Evolutionary conservation across 2,329 filamentous ascomycete genomes (phyloP).

Genomic region (Zopfia rhizophila): DNA sequence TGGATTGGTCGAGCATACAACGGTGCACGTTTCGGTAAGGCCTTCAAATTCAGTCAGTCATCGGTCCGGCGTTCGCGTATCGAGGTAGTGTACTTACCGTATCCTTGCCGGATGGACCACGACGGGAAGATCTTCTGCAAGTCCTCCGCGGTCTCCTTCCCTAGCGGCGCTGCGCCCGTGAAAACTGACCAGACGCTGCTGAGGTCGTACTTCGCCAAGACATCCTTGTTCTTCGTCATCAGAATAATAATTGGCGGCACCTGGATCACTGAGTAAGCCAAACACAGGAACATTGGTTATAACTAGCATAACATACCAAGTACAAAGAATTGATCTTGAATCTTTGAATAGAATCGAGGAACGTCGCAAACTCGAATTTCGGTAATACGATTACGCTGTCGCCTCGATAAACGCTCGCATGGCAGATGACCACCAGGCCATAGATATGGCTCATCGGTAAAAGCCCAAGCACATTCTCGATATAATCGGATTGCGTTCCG

Average conservation of each 20-base stretch:
- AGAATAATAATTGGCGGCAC: constrained; percentile 85
- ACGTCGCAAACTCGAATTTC: constrained; percentile 77
- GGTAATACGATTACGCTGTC: constrained; percentile 78
- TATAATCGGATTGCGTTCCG: constrained; percentile 56
- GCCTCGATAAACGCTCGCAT: constrained; percentile 73
- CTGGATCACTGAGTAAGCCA: constrained; percentile 48
- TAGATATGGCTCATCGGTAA: constrained; percentile 87
- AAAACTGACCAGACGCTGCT: constrained; percentile 73
- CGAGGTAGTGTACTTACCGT: constrained; percentile 70
- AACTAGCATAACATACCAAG: constrained; percentile 63
- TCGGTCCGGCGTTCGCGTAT: no score
- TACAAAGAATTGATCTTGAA: constrained; percentile 75
- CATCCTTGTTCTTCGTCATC: constrained; percentile 72
- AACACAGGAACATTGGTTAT: no score
- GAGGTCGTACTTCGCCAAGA: constrained; percentile 75
- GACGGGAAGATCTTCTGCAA: constrained; percentile 69
- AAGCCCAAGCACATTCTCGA: constrained; percentile 71
- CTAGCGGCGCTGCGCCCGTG: constrained; percentile 81
- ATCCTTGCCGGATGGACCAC: constrained; percentile 76
- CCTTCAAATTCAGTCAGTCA: constrained; percentile 55
- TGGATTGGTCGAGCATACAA: constrained; percentile 69
- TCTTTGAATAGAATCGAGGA: constrained; percentile 71
- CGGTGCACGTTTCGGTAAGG: constrained; percentile 80
- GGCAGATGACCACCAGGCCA: constrained; percentile 75
- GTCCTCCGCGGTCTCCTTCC: constrained; percentile 75